These are phyloP conservation scores for Brassica carinata DNA, from an alignment of 345 rosid species.

Conservation along the genomic window DNA sequence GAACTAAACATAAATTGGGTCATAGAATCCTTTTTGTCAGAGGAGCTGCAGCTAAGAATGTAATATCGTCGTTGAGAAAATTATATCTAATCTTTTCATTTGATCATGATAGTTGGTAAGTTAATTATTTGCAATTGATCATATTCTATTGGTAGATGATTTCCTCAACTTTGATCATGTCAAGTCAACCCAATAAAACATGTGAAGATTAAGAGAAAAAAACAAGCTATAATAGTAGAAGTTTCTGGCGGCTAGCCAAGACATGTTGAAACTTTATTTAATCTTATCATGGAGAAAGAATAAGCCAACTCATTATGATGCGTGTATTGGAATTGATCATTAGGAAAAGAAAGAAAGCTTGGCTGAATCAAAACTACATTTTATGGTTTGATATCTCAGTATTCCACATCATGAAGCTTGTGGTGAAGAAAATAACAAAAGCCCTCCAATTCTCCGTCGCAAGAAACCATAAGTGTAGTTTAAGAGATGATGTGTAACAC, in stretches of 20 bases:
- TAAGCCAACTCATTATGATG: not conserved
- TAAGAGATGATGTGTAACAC: not conserved
- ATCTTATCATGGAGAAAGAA: not conserved
- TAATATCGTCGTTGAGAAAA: not conserved
- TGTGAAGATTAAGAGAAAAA: not conserved
- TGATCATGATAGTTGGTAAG: not conserved
- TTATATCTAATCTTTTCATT: not conserved
- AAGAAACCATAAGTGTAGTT: no score
- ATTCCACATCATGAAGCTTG: not conserved
- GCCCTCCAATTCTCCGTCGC: not conserved
- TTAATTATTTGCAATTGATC: not conserved
- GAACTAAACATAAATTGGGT: not conserved
- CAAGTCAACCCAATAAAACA: slow-evolving; percentile 1
- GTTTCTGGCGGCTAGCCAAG: not conserved
- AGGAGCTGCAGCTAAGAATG: not conserved
- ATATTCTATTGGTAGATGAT: slow-evolving; percentile 1
- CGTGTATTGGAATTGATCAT: not conserved
- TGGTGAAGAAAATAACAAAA: not conserved
- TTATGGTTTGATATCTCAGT: not conserved
- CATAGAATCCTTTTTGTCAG: not conserved
- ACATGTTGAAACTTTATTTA: not conserved
- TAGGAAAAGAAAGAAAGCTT: not conserved
- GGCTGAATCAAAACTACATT: not conserved
- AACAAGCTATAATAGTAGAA: not conserved
- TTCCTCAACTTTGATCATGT: not conserved